These are phyloP conservation scores for Musa troglodytarum DNA, from an alignment of 176 grass and related monocot species.

Conservation along the genomic window DNA sequence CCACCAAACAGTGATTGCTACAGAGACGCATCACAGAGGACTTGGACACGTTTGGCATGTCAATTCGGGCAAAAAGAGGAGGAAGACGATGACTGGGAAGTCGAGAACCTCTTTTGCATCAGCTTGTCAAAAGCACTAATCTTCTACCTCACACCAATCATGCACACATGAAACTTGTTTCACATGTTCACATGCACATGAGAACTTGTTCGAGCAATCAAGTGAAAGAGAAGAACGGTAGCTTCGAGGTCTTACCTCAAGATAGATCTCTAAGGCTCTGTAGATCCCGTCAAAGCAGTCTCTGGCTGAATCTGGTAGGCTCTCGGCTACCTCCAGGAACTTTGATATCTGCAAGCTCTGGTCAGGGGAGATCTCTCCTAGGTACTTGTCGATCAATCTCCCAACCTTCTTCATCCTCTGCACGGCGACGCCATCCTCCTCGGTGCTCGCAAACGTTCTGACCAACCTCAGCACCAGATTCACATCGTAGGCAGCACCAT, in stretches of 20 bases:
- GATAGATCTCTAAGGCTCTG: slow-evolving; percentile 85
- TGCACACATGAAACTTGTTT: not conserved
- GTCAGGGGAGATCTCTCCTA: slow-evolving; percentile 90
- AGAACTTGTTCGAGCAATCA: not conserved
- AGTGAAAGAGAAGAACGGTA: slow-evolving; percentile 1
- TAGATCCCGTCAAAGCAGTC: slow-evolving; percentile 86
- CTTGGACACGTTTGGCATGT: not conserved
- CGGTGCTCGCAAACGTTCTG: slow-evolving; percentile 53
- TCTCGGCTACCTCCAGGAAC: slow-evolving; percentile 74
- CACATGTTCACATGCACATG: not conserved
- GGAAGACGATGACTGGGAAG: too few relatives aligned
- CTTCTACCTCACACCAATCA: too few relatives aligned
- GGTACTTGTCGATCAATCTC: slow-evolving; percentile 74
- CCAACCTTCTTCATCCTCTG: slow-evolving; percentile 74
- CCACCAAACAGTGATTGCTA: not conserved
- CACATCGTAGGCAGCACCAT: slow-evolving; percentile 59
- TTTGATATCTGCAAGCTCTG: slow-evolving; percentile 56
- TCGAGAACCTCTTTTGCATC: too few relatives aligned
- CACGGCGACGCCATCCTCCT: slow-evolving; percentile 34
- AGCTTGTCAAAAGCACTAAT: too few relatives aligned
- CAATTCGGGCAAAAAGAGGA: not conserved
- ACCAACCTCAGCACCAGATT: slow-evolving; percentile 70
- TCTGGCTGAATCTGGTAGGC: slow-evolving; percentile 73
- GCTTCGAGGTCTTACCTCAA: slow-evolving; percentile 40
- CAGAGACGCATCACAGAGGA: not conserved